Percentiles rank a stretch among this genome's conserved stretches.
phyloP scores from a whole-genome alignment of 1,284 basidiomycete genomes.

The Ganoderma leucocontextum region DNA sequence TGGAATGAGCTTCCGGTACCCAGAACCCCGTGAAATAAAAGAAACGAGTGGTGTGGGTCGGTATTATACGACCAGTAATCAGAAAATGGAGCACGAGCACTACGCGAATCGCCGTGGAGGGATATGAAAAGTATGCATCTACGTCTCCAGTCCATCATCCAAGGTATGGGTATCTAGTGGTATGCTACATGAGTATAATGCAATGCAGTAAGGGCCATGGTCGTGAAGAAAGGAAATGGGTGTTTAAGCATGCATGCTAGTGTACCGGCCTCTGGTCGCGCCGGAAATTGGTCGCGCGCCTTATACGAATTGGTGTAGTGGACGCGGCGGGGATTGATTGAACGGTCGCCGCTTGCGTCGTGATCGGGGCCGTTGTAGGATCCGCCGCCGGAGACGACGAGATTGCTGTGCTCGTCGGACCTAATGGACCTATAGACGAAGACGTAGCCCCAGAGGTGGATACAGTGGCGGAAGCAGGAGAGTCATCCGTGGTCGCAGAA shows the following conservation, averaged over 20 bases:
- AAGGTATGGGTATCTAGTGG: background rate
- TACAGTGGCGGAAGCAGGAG: background rate
- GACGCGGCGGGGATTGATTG: background rate
- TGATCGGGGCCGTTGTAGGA: background rate
- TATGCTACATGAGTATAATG: constrained; percentile 5
- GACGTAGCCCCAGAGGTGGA: background rate
- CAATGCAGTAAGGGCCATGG: too few species aligned
- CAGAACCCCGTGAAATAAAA: background rate
- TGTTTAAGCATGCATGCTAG: background rate
- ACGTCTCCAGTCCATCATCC: background rate
- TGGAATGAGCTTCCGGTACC: background rate
- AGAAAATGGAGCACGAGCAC: background rate
- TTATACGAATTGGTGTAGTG: constrained; percentile 1
- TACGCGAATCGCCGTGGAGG: background rate
- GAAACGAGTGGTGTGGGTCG: background rate
- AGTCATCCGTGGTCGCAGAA: background rate
- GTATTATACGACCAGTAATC: background rate
- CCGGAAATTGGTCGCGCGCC: background rate
- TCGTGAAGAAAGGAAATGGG: background rate
- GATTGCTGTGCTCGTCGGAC: background rate
- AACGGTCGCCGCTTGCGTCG: background rate
- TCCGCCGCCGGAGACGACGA: background rate
- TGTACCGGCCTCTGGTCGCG: background rate
- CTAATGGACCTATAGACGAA: background rate
- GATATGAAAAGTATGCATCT: background rate